A percentile compares a stretch with the other conserved stretches of the same genome.
Conservation (phyloP, 495 filamentous ascomycete species). For the Daldinia concentrica region DNA sequence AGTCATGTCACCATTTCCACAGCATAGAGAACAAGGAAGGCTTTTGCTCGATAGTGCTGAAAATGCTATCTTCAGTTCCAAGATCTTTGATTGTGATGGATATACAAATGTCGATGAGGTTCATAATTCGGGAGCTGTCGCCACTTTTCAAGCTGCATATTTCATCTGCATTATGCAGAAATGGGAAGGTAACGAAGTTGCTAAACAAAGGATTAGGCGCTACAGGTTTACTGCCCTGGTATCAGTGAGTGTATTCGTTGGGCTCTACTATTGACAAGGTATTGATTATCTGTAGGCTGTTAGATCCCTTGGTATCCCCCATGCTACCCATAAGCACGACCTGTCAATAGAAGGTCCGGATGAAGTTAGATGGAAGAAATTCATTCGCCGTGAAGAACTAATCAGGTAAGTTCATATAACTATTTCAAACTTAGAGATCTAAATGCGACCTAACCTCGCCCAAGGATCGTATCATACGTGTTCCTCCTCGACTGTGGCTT, state of each 20-base stretch:
- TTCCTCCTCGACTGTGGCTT: slow-evolving; percentile 2
- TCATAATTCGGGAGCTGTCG: not conserved
- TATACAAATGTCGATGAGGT: not conserved
- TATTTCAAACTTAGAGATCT: not conserved
- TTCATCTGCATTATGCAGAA: slow-evolving; percentile 6
- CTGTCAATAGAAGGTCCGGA: not conserved
- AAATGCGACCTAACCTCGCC: not conserved
- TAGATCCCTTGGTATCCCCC: not conserved
- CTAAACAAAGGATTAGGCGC: not conserved
- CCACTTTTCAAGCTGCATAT: not conserved
- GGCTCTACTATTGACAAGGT: not conserved
- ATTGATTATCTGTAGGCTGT: not conserved
- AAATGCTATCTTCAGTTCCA: not conserved
- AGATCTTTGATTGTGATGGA: not conserved
- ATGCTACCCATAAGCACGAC: not conserved
- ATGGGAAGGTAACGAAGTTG: not conserved
- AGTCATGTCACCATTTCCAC: not conserved
- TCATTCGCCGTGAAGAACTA: not conserved
- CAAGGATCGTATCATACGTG: not conserved
- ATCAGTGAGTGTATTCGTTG: not conserved
- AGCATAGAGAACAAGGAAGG: not conserved
- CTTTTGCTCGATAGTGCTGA: not conserved
- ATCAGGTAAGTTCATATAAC: not conserved
- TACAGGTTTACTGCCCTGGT: not conserved
- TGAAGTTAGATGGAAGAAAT: not conserved